phyloP scores from a whole-genome alignment of 2,329 filamentous ascomycete species.

The Penicillium brevicompactum region DNA sequence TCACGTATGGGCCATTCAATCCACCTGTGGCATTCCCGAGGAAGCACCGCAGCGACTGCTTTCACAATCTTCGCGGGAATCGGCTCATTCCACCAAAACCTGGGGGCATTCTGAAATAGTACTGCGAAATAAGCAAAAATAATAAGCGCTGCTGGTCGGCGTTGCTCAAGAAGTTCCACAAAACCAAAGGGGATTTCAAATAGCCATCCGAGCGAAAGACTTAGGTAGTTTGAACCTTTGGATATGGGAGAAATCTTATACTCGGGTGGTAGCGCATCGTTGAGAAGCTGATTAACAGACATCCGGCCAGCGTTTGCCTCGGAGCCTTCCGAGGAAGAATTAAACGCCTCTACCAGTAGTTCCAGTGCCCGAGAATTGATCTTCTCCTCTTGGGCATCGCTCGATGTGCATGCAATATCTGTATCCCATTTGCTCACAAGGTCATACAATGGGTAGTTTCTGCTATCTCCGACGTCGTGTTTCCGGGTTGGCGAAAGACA shows the following conservation, averaged over 20 bases:
- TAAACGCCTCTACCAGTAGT: neutral
- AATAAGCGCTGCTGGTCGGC: neutral
- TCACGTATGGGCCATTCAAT: constrained; percentile 1
- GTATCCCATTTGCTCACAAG: neutral
- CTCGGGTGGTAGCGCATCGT: neutral
- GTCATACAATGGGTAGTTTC: neutral
- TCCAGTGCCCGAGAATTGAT: neutral
- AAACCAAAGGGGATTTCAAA: neutral
- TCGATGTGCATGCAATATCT: neutral
- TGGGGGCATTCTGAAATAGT: neutral
- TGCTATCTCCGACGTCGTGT: neutral
- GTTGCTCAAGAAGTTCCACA: constrained; percentile 1
- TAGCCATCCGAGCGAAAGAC: neutral
- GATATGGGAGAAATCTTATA: neutral
- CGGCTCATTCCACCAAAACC: constrained; percentile 2
- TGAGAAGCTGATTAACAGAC: neutral
- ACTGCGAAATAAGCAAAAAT: constrained; percentile 1
- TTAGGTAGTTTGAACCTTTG: neutral
- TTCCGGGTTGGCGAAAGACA: neutral
- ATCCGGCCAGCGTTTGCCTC: neutral
- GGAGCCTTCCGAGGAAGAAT: neutral
- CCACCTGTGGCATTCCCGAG: neutral
- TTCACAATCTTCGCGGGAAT: neutral
- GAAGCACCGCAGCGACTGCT: neutral
- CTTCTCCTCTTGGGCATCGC: neutral